Evolutionary conservation across 352 stramenopile genomes (phyloP).

Genomic region (Phytophthora sansomeana): DNA sequence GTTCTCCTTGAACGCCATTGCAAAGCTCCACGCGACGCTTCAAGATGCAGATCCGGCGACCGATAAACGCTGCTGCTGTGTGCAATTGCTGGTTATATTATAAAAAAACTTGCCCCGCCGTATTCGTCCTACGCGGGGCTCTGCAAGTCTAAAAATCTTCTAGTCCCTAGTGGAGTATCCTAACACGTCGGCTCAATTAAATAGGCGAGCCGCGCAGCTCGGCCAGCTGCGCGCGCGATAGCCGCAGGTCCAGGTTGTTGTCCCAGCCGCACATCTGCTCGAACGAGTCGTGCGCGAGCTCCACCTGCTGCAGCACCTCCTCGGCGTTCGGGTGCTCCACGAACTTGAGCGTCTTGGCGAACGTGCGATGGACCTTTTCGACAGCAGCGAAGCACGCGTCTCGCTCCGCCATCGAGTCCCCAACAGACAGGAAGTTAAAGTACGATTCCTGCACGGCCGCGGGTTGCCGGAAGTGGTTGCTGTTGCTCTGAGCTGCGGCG

Average conservation of each 20-base stretch:
- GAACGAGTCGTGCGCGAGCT: conserved; percentile 85
- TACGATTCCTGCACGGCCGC: conserved; percentile 42
- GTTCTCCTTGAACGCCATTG: conserved; percentile 22
- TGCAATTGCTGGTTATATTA: conserved; percentile 18
- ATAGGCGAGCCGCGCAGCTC: conserved; percentile 63
- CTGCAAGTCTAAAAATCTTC: conserved; percentile 32
- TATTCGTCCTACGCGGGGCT: conserved; percentile 37
- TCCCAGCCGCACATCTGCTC: conserved; percentile 88
- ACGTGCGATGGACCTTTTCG: conserved; percentile 65
- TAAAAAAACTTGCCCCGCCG: conserved; percentile 25
- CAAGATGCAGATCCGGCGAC: conserved; percentile 1
- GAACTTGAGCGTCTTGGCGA: conserved; percentile 91
- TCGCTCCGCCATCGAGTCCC: conserved; percentile 89
- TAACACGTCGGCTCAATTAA: conserved; percentile 35
- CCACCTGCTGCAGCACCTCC: conserved; percentile 86
- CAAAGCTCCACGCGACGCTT: conserved; percentile 14
- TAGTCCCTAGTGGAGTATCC: conserved; percentile 42
- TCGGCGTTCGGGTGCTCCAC: conserved; percentile 81
- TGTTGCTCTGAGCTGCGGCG: conserved; percentile 18
- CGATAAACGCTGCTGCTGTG: background rate
- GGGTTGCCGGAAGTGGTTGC: conserved; percentile 3
- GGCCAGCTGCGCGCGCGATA: conserved; percentile 80
- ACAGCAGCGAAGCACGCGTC: conserved; percentile 83
- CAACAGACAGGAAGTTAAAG: conserved; percentile 86
- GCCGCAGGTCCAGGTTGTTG: conserved; percentile 76